These are phyloP conservation scores for Coemansia sp. DNA, from an alignment of 192 early-diverging fungal genomes.

Conservation along the genomic window DNA sequence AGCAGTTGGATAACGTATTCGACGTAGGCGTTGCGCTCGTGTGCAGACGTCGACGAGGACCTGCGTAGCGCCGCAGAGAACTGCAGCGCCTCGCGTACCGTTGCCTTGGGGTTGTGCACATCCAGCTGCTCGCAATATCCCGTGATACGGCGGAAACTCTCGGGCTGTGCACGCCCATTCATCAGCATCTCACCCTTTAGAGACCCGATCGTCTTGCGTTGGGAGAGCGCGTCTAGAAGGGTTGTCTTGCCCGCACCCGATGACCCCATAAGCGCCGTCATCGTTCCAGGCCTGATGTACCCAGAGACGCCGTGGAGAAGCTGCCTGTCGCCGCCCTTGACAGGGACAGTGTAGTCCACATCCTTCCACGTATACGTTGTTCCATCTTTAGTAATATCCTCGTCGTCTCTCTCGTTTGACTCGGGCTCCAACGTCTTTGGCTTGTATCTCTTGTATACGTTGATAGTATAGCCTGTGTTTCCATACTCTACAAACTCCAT, in stretches of 20 bases:
- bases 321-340: slow-evolving; percentile 62
- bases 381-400: slow-evolving; percentile 27
- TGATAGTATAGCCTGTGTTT: slow-evolving; percentile 43
- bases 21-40: slow-evolving; percentile 67
- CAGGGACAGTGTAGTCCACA: slow-evolving; percentile 69
- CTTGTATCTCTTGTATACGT: slow-evolving; percentile 35
- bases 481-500: slow-evolving; percentile 59
- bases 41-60: slow-evolving; percentile 56
- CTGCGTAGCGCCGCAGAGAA: slow-evolving; percentile 70
- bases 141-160: slow-evolving; percentile 63
- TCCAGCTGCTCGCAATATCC: slow-evolving; percentile 84
- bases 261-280: slow-evolving; percentile 77
- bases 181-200: slow-evolving; percentile 68
- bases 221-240: slow-evolving; percentile 67
- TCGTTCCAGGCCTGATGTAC: slow-evolving; percentile 67
- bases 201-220: slow-evolving; percentile 66
- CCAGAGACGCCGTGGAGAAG: slow-evolving; percentile 68
- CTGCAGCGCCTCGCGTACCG: slow-evolving; percentile 60
- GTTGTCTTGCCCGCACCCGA: slow-evolving; percentile 71
- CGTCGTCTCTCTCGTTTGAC: slow-evolving; percentile 10
- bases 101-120: slow-evolving; percentile 68
- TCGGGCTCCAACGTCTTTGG: slow-evolving; percentile 36
- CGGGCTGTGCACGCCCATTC: slow-evolving; percentile 50
- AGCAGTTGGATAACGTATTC: slow-evolving; percentile 70
- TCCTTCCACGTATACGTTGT: slow-evolving; percentile 64